Evolutionary conservation across 2,329 filamentous ascomycete genomes (phyloP).

Genomic region (Fusarium stilboides): DNA sequence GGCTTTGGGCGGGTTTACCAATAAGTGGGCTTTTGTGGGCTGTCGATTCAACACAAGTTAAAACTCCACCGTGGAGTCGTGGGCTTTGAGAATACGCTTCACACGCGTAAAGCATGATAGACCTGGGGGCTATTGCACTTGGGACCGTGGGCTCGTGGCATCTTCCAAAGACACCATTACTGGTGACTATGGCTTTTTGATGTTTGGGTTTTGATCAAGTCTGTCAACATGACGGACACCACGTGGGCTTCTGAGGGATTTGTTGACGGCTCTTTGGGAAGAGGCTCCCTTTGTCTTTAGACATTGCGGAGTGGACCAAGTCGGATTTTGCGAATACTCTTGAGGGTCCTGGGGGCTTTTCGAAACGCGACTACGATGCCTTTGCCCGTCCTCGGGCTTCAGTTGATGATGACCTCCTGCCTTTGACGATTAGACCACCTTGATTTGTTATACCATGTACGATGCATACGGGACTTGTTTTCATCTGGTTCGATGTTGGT

Average conservation of each 20-base stretch:
- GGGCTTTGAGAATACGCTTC: constrained; percentile 69
- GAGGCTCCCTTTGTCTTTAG: constrained; percentile 41
- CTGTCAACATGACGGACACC: constrained; percentile 47
- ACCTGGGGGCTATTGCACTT: constrained; percentile 68
- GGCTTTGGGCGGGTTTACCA: constrained; percentile 61
- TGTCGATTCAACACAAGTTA: constrained; percentile 67
- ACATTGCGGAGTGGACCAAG: constrained; percentile 51
- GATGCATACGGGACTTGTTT: constrained; percentile 34
- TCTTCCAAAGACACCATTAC: constrained; percentile 37
- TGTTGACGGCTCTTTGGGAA: constrained; percentile 57
- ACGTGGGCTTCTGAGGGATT: constrained; percentile 60
- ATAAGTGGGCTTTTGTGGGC: constrained; percentile 67
- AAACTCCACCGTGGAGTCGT: constrained; percentile 57
- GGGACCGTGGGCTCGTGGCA: constrained; percentile 60
- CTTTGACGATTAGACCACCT: constrained; percentile 33
- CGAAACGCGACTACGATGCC: constrained; percentile 41
- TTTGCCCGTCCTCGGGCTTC: constrained; percentile 35
- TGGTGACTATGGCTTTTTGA: constrained; percentile 55
- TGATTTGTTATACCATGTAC: constrained; percentile 40
- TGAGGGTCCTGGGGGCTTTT: constrained; percentile 58
- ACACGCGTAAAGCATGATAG: constrained; percentile 62
- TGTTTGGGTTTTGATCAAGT: constrained; percentile 49
- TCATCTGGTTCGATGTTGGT: constrained; percentile 47
- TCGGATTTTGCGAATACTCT: constrained; percentile 56
- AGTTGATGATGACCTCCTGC: constrained; percentile 37